Evolutionary conservation across 2,329 filamentous ascomycete species (phyloP).

Genomic region (Pyricularia grisea): DNA sequence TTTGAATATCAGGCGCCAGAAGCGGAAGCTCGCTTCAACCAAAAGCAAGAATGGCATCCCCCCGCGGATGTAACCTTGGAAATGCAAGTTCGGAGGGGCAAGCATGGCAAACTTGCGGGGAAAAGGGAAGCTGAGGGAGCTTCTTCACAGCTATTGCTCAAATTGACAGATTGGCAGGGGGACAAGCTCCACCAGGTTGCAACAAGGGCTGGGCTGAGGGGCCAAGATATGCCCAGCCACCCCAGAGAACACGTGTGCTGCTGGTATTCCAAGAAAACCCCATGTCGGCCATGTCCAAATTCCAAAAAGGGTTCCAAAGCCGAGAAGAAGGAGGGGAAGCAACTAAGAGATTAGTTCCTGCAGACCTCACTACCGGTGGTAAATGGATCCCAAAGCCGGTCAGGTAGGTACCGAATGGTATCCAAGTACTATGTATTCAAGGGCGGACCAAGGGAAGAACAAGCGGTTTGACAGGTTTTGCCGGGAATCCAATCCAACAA

Average conservation of each 20-base stretch:
- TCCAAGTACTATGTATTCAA: neutral
- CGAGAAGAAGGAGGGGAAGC: neutral
- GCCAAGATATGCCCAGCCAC: neutral
- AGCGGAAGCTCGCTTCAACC: neutral
- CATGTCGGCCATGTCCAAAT: neutral
- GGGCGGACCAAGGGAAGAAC: neutral
- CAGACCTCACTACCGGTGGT: too few relatives aligned
- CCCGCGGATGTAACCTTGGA: too few relatives aligned
- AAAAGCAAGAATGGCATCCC: neutral
- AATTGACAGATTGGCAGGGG: neutral
- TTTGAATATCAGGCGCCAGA: neutral
- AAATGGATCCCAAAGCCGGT: neutral
- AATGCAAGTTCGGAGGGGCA: too few relatives aligned
- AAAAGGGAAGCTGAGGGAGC: neutral
- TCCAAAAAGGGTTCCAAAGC: neutral
- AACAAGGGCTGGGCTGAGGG: neutral
- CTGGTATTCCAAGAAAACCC: neutral
- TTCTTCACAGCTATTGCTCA: too few relatives aligned
- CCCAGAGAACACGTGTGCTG: neutral
- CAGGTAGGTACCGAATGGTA: neutral
- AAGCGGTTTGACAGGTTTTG: neutral
- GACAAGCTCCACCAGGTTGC: neutral
- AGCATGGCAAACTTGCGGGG: neutral
- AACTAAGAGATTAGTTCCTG: neutral
- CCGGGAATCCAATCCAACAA: neutral